Percentiles rank a stretch among this genome's conserved stretches.
Conservation (phyloP, 2,329 filamentous ascomycete species). For the Cucurbitaria berberidis region DNA sequence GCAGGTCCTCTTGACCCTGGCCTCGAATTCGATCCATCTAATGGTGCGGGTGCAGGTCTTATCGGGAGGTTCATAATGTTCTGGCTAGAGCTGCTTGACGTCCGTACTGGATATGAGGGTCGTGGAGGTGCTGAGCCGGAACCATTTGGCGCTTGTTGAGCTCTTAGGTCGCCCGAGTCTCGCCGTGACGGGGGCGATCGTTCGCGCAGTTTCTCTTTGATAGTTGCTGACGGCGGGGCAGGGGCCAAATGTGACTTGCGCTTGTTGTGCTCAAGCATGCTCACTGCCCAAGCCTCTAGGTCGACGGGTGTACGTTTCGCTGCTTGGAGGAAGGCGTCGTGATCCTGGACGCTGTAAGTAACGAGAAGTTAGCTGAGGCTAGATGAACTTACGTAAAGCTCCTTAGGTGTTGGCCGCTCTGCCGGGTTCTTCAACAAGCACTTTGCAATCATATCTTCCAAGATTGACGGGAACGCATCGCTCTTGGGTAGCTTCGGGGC, state of each 20-base stretch:
- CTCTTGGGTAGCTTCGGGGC: conserved; percentile 94
- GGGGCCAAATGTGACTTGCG: conserved; percentile 92
- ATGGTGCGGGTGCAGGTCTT: conserved; percentile 50
- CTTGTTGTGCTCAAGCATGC: conserved; percentile 93
- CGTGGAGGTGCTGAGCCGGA: conserved; percentile 39
- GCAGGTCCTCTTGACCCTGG: conserved; percentile 29
- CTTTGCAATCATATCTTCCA: conserved; percentile 97
- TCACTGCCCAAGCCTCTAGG: conserved; percentile 89
- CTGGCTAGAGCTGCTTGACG: conserved; percentile 49
- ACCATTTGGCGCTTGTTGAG: conserved; percentile 34
- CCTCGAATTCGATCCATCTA: conserved; percentile 33
- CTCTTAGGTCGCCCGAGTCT: conserved; percentile 29
- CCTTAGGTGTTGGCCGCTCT: conserved; percentile 86
- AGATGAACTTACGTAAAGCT: conserved; percentile 76
- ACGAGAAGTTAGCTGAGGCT: neutral
- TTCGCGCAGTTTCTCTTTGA: conserved; percentile 48
- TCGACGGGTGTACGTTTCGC: conserved; percentile 96
- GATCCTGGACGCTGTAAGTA: conserved; percentile 66
- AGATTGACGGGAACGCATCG: conserved; percentile 91
- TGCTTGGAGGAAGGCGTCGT: conserved; percentile 92
- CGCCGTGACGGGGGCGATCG: conserved; percentile 37
- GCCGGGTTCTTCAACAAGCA: conserved; percentile 91
- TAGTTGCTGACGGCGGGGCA: conserved; percentile 70
- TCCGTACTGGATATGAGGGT: conserved; percentile 51
- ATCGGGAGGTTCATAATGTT: conserved; percentile 55